Base-by-base conservation (phyloP, 768 basidiomycete genomes). In the Saitozyma sp. region DNA sequence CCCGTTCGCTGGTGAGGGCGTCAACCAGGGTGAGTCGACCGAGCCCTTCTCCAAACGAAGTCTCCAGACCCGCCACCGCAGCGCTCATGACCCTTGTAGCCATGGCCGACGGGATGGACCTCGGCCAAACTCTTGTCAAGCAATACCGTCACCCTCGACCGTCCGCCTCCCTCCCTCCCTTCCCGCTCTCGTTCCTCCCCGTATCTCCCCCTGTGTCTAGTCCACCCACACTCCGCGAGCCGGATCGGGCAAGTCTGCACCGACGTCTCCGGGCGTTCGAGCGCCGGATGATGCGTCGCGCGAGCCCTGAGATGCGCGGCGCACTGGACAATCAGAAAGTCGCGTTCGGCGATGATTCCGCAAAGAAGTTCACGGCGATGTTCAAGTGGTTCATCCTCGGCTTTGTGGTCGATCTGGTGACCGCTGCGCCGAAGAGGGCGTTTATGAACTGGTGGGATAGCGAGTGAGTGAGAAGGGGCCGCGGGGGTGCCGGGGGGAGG, bases 1-100 rank as follows among this genome's bases (percentile, higher is more conserved):
- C 29, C 29, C 29, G 2, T 81, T 80, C 59, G 29, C 29, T 29
- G 29, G 29, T 29, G 29, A 29, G 29, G 29, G 29, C 29, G 29
- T 29, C 29, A 29, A 29, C 29, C 29, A 29, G 29, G 29, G 29
- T 29, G 29, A 29, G 29, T 29, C 29, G 29, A 29, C 29, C 29
- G 29, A 29, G 29, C 29, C 29, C 29, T n/a, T n/a, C n/a, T n/a
- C n/a, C n/a, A n/a, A n/a, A n/a, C n/a, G 29, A 29, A 29, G 29
- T 29, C 29, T 29, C 29, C 29, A 29, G 29, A 29, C 29, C 29
- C 29, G 29, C 29, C 29, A 2, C 29, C 29, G 5, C 29, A 29
- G 29, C 29, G 29, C 29, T 29, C 2, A 29, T 48, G 46, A 48
- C 19, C 19, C 3, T 17, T 48, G 14, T 39, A 56, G 54, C 54